Conservation (phyloP, 768 basidiomycete genomes). For the Phlegmacium glaucopus region DNA sequence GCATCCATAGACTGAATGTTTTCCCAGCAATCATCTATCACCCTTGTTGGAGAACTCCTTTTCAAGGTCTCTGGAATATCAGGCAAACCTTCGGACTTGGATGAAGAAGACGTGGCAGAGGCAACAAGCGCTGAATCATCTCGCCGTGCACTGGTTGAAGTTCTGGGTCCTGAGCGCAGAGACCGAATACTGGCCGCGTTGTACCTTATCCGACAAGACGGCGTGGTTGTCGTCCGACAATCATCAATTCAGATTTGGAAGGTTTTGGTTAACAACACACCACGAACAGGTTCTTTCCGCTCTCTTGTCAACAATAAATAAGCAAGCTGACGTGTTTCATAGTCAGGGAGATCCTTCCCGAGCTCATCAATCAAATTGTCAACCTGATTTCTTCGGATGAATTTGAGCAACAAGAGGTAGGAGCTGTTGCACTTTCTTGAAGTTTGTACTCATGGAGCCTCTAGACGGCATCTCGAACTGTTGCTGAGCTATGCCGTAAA, state of each 20-base stretch:
- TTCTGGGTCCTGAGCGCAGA: slow-evolving; percentile 83
- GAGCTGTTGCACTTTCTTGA: slow-evolving; percentile 1
- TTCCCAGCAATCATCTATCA: slow-evolving; percentile 86
- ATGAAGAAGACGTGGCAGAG: slow-evolving; percentile 72
- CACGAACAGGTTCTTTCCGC: slow-evolving; percentile 65
- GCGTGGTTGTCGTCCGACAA: slow-evolving; percentile 84
- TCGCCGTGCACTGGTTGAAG: slow-evolving; percentile 80
- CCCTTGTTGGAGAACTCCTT: slow-evolving; percentile 90
- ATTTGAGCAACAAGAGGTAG: slow-evolving; percentile 87
- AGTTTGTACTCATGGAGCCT: slow-evolving; percentile 1
- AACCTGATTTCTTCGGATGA: slow-evolving; percentile 74
- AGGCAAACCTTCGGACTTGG: slow-evolving; percentile 75
- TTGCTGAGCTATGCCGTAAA: slow-evolving; percentile 88
- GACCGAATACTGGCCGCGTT: slow-evolving; percentile 89
- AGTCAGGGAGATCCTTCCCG: slow-evolving; percentile 89
- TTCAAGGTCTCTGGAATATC: slow-evolving; percentile 98
- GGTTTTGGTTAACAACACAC: slow-evolving; percentile 92
- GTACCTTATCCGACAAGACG: slow-evolving; percentile 92
- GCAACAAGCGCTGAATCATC: slow-evolving; percentile 72
- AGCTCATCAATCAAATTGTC: slow-evolving; percentile 77
- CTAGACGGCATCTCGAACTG: slow-evolving; percentile 88
- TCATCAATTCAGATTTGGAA: slow-evolving; percentile 98
- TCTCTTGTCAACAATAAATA: too few relatives aligned
- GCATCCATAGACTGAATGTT: slow-evolving; percentile 6
- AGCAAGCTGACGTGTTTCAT: slow-evolving; percentile 7